These are phyloP conservation scores for Aspergillus spinulosporus DNA, from an alignment of 2,329 filamentous ascomycete genomes.

Conservation along the genomic window DNA sequence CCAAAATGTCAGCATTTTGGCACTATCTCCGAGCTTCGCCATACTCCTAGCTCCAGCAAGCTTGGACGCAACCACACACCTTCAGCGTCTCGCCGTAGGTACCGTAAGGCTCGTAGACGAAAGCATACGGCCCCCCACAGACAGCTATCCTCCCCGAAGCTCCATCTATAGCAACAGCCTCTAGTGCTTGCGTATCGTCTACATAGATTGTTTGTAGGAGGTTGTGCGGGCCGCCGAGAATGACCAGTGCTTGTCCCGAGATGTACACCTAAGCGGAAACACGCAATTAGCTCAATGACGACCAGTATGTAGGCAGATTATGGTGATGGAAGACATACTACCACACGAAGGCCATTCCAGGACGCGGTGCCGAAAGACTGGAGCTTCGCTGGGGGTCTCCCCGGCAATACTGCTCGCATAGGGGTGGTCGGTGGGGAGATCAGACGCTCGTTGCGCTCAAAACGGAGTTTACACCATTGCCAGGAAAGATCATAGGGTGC, in stretches of 20 bases:
- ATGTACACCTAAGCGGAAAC: slow-evolving; percentile 69
- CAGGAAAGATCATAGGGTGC: slow-evolving; percentile 4
- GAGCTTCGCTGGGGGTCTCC: slow-evolving; percentile 73
- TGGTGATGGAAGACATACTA: slow-evolving; percentile 55
- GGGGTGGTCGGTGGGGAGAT: slow-evolving; percentile 43
- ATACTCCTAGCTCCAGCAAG: neutral
- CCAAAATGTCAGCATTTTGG: slow-evolving; percentile 13
- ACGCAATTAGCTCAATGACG: slow-evolving; percentile 16
- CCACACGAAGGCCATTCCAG: slow-evolving; percentile 71
- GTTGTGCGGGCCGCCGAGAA: slow-evolving; percentile 71
- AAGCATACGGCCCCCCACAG: slow-evolving; percentile 65
- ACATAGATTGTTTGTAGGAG: slow-evolving; percentile 91
- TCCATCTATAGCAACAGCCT: slow-evolving; percentile 80
- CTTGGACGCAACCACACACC: slow-evolving; percentile 50
- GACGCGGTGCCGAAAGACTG: slow-evolving; percentile 73
- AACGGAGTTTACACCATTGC: slow-evolving; percentile 37
- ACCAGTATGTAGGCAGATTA: slow-evolving; percentile 2
- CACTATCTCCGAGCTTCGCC: neutral
- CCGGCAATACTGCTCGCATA: slow-evolving; percentile 79
- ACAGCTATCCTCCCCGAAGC: slow-evolving; percentile 80
- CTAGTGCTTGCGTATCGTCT: slow-evolving; percentile 67
- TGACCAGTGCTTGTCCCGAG: slow-evolving; percentile 81
- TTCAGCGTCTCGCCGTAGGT: slow-evolving; percentile 70
- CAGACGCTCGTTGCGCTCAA: slow-evolving; percentile 30
- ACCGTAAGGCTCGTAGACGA: slow-evolving; percentile 75